Evolutionary conservation across 2,329 filamentous ascomycete species (phyloP).

Genomic region (Metarhizium robertsii): DNA sequence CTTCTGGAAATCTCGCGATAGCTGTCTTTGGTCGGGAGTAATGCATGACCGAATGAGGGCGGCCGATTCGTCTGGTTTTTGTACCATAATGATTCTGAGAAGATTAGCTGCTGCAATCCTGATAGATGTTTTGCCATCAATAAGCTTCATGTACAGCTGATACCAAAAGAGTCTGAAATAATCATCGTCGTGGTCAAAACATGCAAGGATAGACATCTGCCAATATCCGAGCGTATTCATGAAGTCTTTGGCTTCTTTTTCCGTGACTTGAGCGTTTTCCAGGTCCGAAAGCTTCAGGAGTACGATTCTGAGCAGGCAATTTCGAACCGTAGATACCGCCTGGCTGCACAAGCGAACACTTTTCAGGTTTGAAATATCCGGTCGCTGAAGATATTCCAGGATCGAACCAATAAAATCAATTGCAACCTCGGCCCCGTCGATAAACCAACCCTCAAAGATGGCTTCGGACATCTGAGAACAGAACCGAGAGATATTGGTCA

Average conservation of each 20-base stretch:
- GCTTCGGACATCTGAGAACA: slow-evolving; percentile 76
- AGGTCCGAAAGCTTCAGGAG: slow-evolving; percentile 77
- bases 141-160: slow-evolving; percentile 80
- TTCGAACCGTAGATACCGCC: slow-evolving; percentile 65
- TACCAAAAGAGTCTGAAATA: slow-evolving; percentile 85
- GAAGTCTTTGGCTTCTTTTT: slow-evolving; percentile 57
- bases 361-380: slow-evolving; percentile 73
- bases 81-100: slow-evolving; percentile 86
- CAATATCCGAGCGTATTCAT: slow-evolving; percentile 87
- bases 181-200: slow-evolving; percentile 68
- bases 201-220: slow-evolving; percentile 82
- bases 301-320: slow-evolving; percentile 68
- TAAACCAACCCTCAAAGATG: slow-evolving; percentile 93
- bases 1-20: slow-evolving; percentile 71
- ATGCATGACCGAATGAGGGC: slow-evolving; percentile 64
- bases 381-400: slow-evolving; percentile 79
- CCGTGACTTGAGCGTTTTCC: slow-evolving; percentile 52
- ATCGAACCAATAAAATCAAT: slow-evolving; percentile 80
- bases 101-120: slow-evolving; percentile 72
- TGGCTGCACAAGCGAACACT: slow-evolving; percentile 86
- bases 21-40: slow-evolving; percentile 57
- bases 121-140: slow-evolving; percentile 58
- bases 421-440: slow-evolving; percentile 73
- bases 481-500: slow-evolving; percentile 81
- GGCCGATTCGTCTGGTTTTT: slow-evolving; percentile 78